A percentile compares a stretch with the other conserved stretches of the same genome.
These are phyloP conservation scores for Immersiporthe knoxdaviesiana DNA, from an alignment of 2,329 filamentous ascomycete genomes.

Conservation along the genomic window DNA sequence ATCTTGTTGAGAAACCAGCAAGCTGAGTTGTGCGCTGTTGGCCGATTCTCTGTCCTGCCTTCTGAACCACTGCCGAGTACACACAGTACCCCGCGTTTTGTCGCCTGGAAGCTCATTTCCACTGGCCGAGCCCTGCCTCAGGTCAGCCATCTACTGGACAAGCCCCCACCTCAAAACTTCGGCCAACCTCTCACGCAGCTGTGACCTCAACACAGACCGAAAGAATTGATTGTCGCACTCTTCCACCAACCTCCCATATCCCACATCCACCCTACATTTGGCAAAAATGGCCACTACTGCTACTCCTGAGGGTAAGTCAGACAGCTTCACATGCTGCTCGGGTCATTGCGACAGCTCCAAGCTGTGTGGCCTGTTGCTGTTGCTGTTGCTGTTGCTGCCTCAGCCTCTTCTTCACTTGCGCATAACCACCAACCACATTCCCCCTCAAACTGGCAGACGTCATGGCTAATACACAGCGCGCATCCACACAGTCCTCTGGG, in stretches of 20 bases:
- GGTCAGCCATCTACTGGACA: slow-evolving; percentile 17
- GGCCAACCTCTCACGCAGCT: slow-evolving; percentile 21
- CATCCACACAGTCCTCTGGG: slow-evolving; percentile 81
- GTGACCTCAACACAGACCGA: neutral
- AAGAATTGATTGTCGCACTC: neutral
- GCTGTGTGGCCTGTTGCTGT: neutral
- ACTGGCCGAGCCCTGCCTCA: slow-evolving; percentile 21
- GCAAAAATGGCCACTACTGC: slow-evolving; percentile 36
- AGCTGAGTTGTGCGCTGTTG: neutral
- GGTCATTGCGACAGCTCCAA: slow-evolving; percentile 1
- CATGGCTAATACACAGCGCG: slow-evolving; percentile 7
- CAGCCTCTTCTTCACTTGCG: neutral
- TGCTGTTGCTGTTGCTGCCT: neutral
- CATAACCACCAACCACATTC: neutral
- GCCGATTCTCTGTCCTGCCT: neutral
- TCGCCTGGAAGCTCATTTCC: slow-evolving; percentile 11
- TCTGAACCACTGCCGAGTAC: neutral
- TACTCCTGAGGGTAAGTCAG: slow-evolving; percentile 46
- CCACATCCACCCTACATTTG: slow-evolving; percentile 17
- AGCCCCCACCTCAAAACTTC: slow-evolving; percentile 28
- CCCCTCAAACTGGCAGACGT: neutral
- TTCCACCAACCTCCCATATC: neutral
- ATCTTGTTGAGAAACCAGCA: too few relatives aligned
- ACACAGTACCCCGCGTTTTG: slow-evolving; percentile 27
- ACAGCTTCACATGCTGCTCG: slow-evolving; percentile 1